These are phyloP conservation scores for Boletellus ananas DNA, from an alignment of 768 basidiomycete species.

Conservation along the genomic window DNA sequence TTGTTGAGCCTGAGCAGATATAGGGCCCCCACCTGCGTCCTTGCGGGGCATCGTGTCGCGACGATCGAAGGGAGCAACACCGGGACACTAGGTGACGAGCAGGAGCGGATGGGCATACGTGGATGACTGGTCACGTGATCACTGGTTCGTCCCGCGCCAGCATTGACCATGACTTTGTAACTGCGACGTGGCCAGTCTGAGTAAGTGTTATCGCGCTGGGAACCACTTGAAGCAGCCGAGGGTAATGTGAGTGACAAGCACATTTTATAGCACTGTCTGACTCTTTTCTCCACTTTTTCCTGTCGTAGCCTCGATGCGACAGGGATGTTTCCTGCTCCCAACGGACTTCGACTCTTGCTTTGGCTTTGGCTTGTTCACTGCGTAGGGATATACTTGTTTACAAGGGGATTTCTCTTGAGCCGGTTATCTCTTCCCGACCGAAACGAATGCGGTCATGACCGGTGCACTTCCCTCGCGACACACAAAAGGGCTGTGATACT, in stretches of 20 bases:
- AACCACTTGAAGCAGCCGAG: too few relatives aligned
- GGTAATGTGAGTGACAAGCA: neutral
- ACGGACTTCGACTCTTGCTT: slow-evolving; percentile 35
- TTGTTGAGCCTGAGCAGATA: slow-evolving; percentile 75
- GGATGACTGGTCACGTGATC: slow-evolving; percentile 6
- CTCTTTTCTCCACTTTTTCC: neutral
- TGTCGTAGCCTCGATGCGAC: slow-evolving; percentile 6
- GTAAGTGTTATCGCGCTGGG: too few relatives aligned
- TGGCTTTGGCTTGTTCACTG: slow-evolving; percentile 69
- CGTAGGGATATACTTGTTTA: slow-evolving; percentile 84
- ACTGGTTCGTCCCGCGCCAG: too few relatives aligned
- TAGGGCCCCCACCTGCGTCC: slow-evolving; percentile 49
- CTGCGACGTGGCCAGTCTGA: too few relatives aligned
- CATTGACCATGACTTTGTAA: too few relatives aligned
- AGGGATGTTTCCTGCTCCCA: slow-evolving; percentile 15
- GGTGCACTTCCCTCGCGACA: slow-evolving; percentile 41
- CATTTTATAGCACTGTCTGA: neutral
- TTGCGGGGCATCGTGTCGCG: slow-evolving; percentile 62
- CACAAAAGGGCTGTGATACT: slow-evolving; percentile 80
- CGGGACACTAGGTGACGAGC: too few relatives aligned
- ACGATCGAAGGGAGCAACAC: neutral
- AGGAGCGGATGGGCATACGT: too few relatives aligned
- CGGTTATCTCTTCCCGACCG: slow-evolving; percentile 39
- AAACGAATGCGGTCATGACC: slow-evolving; percentile 54
- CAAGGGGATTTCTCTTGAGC: slow-evolving; percentile 86